A percentile compares a stretch with the other conserved stretches of the same genome.
These are phyloP conservation scores for Exserohilum rostratum DNA, from an alignment of 2,329 filamentous ascomycete species.

Conservation along the genomic window DNA sequence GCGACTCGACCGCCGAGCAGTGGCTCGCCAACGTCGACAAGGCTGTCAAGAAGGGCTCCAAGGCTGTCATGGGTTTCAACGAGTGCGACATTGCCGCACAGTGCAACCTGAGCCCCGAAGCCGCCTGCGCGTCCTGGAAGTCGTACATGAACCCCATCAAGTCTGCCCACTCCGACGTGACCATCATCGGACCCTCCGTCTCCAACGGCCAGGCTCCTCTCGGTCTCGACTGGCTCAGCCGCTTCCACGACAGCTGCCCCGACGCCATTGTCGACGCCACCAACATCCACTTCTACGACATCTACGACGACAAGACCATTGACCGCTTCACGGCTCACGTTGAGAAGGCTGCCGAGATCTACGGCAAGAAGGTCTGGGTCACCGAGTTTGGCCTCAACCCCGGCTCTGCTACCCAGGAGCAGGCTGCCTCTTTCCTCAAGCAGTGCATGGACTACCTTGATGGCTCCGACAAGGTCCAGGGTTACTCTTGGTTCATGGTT, in stretches of 20 bases:
- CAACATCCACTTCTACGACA: constrained; percentile 51
- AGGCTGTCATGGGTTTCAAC: constrained; percentile 49
- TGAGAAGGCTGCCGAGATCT: constrained; percentile 37
- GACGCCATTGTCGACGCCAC: constrained; percentile 44
- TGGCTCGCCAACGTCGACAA: constrained; percentile 51
- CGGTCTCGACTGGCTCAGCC: constrained; percentile 42
- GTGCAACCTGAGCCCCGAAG: constrained; percentile 41
- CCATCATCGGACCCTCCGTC: constrained; percentile 44
- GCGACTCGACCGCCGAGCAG: constrained; percentile 27
- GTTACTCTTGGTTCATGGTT: constrained; percentile 50
- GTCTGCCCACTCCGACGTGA: constrained; percentile 34
- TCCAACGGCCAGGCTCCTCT: constrained; percentile 31
- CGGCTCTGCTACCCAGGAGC: constrained; percentile 34
- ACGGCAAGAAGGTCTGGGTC: constrained; percentile 45
- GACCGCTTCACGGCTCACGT: constrained; percentile 50
- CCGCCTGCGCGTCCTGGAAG: constrained; percentile 42
- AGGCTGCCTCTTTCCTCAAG: constrained; percentile 45
- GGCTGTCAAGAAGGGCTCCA: constrained; percentile 41
- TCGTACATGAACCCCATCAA: constrained; percentile 43
- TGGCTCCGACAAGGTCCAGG: constrained; percentile 32
- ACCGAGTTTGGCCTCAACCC: constrained; percentile 48
- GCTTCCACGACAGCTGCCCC: constrained; percentile 43
- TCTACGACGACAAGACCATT: constrained; percentile 34
- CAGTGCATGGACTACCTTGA: constrained; percentile 44
- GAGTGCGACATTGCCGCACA: constrained; percentile 44